Percentiles rank a stretch among this genome's conserved stretches.
Evolutionary conservation across 768 basidiomycete species (phyloP).

Genomic region (Mycena chlorophos): DNA sequence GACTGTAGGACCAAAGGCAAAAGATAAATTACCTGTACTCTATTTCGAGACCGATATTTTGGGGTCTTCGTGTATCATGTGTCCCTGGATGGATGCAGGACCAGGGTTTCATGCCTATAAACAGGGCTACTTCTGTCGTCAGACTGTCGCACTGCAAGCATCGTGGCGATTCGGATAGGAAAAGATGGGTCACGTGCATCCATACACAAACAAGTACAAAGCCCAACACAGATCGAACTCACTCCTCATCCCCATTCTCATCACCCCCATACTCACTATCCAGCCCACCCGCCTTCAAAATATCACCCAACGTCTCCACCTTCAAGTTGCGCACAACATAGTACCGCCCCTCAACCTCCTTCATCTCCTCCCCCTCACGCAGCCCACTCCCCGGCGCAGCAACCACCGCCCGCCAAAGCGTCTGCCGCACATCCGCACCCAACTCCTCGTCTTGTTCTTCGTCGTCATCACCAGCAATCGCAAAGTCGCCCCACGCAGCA

Average conservation of each 20-base stretch:
- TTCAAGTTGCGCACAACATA: background rate
- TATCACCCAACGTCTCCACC: constrained; percentile 3
- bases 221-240: constrained; percentile 46
- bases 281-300: constrained; percentile 10
- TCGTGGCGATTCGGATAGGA: too few species aligned
- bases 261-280: too few species aligned
- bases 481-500: constrained; percentile 15
- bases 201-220: too few species aligned
- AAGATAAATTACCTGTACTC: too few species aligned
- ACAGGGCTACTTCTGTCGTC: too few species aligned
- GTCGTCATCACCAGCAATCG: background rate
- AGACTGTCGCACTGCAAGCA: too few species aligned
- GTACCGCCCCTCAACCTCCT: constrained; percentile 6
- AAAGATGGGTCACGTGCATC: too few species aligned
- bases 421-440: constrained; percentile 14
- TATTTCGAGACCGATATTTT: too few species aligned
- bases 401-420: constrained; percentile 11
- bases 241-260: constrained; percentile 1
- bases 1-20: too few species aligned
- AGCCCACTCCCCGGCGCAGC: constrained; percentile 10
- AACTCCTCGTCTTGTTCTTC: background rate
- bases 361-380: constrained; percentile 6
- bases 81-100: too few species aligned
- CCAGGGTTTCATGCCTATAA: too few species aligned
- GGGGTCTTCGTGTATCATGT: too few species aligned